A percentile compares a stretch with the other conserved stretches of the same genome.
Conservation (phyloP, 148 eudicot genomes). For the Agrostemma githago region DNA sequence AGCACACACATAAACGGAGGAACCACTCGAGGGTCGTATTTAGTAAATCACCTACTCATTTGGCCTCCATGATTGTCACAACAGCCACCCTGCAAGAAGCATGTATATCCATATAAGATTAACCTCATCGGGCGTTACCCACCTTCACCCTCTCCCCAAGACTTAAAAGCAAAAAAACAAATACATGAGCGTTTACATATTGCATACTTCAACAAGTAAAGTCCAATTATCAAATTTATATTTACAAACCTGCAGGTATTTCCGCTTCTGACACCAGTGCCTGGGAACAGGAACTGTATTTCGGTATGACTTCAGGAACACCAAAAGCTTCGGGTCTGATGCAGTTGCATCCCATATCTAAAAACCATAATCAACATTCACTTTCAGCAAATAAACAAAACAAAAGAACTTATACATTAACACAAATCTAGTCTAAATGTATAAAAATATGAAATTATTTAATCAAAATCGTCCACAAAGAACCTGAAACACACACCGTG, state of each 20-base stretch:
- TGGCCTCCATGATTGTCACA: slow-evolving; percentile 77
- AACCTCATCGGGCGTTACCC: slow-evolving; percentile 54
- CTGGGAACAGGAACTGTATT: slow-evolving; percentile 97
- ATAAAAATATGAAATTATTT: not conserved
- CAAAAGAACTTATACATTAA: not conserved
- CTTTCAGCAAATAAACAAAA: not conserved
- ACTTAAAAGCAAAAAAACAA: slow-evolving; percentile 20
- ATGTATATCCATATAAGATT: slow-evolving; percentile 84
- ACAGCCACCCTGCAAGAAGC: slow-evolving; percentile 99
- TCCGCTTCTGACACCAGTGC: slow-evolving; percentile 96
- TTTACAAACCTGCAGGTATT: slow-evolving; percentile 57
- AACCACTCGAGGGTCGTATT: slow-evolving; percentile 49
- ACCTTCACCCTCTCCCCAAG: slow-evolving; percentile 45
- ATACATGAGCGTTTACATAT: not conserved
- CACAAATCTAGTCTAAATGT: not conserved
- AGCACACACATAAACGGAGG: slow-evolving; percentile 34
- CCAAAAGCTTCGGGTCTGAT: slow-evolving; percentile 15
- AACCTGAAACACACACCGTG: not conserved
- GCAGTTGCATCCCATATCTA: slow-evolving; percentile 97
- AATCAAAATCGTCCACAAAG: not conserved
- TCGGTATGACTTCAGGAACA: slow-evolving; percentile 27
- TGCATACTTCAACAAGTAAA: not conserved
- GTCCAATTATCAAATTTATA: not conserved
- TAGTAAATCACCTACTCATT: slow-evolving; percentile 76
- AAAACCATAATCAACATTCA: slow-evolving; percentile 15